These are phyloP conservation scores for Pseudocercospora pini-densiflorae DNA, from an alignment of 2,329 filamentous ascomycete genomes.

Conservation along the genomic window DNA sequence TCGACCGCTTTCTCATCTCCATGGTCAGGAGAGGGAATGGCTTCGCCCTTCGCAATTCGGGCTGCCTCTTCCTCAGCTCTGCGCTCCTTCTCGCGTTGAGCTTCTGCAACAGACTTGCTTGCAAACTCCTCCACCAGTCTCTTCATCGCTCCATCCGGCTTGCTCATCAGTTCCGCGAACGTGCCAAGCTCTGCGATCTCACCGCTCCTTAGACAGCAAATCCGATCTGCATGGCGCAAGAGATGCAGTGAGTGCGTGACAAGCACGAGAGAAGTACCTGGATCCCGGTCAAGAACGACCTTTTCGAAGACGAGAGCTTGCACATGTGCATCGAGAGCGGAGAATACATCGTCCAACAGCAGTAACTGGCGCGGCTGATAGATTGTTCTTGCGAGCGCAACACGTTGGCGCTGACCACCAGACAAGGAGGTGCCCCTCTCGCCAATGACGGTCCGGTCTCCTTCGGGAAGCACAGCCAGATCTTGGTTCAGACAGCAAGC, in stretches of 20 bases:
- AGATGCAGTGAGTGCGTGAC: constrained; percentile 16
- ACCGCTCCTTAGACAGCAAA: not conserved
- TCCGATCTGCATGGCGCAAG: constrained; percentile 5
- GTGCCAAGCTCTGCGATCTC: too few relatives aligned
- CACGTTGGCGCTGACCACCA: too few relatives aligned
- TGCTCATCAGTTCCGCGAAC: too few relatives aligned
- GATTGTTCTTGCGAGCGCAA: too few relatives aligned
- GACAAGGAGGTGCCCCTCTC: too few relatives aligned
- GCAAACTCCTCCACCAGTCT: constrained; percentile 13
- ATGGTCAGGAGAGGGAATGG: too few relatives aligned
- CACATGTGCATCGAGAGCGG: constrained; percentile 46
- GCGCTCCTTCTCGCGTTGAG: constrained; percentile 6
- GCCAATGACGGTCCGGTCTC: too few relatives aligned
- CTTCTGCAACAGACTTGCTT: not conserved
- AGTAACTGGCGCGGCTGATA: constrained; percentile 44
- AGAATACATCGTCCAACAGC: constrained; percentile 16
- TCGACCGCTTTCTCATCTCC: too few relatives aligned
- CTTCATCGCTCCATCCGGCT: constrained; percentile 2
- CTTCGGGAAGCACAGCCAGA: too few relatives aligned
- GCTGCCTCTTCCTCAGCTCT: not conserved
- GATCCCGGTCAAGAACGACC: constrained; percentile 21
- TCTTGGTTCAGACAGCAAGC: too few relatives aligned
- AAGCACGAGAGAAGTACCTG: constrained; percentile 8
- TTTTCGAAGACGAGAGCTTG: constrained; percentile 48
- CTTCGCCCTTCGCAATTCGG: too few relatives aligned